Base-by-base conservation (phyloP, 257 asterid species). In the Lithospermum erythrorhizon region DNA sequence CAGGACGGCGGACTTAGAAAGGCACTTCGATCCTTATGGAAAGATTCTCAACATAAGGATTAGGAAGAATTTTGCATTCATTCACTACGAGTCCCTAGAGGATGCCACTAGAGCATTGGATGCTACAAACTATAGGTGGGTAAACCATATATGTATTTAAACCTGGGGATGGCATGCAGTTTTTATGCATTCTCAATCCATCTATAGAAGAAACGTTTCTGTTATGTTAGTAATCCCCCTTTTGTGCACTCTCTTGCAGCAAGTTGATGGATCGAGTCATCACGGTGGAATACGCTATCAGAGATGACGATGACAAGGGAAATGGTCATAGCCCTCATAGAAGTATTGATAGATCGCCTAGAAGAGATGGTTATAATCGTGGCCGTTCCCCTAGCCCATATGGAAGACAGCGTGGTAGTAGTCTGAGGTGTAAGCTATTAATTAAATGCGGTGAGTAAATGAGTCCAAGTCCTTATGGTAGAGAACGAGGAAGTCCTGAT, bases 61-160 rank as follows among this genome's bases (percentile, higher is more conserved):
- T 68, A 68, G 96, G 60, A 75, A 80, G 69, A 86, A 83, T 74
- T 89, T 89, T 65, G 94, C 94, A 6, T 89, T 89, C 59, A 70
- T 89, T 65, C 95, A 89, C 68, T 89, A 56, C 65, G 95, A 86
- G 74, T 6, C 77, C 6, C 89, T 49, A 65, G 97, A 86, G 57
- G 95, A 83, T 51, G 96, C 94, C 45, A 77, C 88, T 32, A 82
- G 69, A 74, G 95, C 97, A 41, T 63, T 83, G 71, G 95, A 86
- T 62, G 94, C 95, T 45, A 86, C 91, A 21, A 74, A 89, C 73
- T 52, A 80, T 83, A 89, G 89, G 96, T 89, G 48, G 37, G 72
- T 52, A 48, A 27, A 59, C 51, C 10, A 2, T 20, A 53, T 17
- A 21, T 0, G 6, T 16, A 21, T 56, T 11, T 21, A 29, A 23